phyloP scores from a whole-genome alignment of 2,329 filamentous ascomycete genomes.

The Chaetomiaceae sp. region DNA sequence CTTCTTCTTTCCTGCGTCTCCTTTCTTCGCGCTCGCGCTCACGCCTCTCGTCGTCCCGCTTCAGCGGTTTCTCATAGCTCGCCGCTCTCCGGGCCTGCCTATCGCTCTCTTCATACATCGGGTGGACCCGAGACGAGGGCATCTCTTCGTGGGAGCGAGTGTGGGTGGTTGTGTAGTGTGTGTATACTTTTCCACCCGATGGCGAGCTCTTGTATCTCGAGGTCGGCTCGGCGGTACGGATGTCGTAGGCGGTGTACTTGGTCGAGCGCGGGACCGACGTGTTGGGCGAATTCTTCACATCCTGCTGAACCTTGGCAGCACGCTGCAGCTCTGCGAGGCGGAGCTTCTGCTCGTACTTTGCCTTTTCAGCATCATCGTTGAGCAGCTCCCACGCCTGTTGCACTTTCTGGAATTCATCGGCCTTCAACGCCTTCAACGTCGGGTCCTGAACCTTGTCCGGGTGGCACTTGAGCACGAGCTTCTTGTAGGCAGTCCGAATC shows the following conservation, averaged over 20 bases:
- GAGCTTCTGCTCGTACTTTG: conserved; percentile 73
- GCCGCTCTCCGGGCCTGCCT: conserved; percentile 24
- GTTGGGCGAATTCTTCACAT: conserved; percentile 39
- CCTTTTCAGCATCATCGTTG: conserved; percentile 67
- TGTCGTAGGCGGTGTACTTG: conserved; percentile 38
- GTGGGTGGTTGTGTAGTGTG: conserved; percentile 32
- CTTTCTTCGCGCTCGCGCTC: conserved; percentile 28
- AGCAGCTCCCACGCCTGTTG: conserved; percentile 91
- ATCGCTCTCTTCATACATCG: conserved; percentile 40
- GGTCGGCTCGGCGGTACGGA: conserved; percentile 49
- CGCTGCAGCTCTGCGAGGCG: conserved; percentile 61
- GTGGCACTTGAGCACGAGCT: conserved; percentile 82
- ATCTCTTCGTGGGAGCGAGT: conserved; percentile 48
- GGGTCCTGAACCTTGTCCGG: conserved; percentile 86
- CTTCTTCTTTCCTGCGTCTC: conserved; percentile 31
- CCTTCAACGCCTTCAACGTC: conserved; percentile 69
- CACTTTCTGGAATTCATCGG: conserved; percentile 85
- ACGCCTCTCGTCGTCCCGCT: conserved; percentile 36
- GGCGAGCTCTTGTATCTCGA: conserved; percentile 36
- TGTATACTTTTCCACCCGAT: conserved; percentile 34
- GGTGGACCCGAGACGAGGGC: conserved; percentile 31
- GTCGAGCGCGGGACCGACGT: conserved; percentile 42
- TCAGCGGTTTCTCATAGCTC: conserved; percentile 40
- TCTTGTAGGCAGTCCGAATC: conserved; percentile 77
- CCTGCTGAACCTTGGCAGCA: conserved; percentile 28